Conservation (phyloP, 2,329 filamentous ascomycete genomes). For the Alternaria consortialis region DNA sequence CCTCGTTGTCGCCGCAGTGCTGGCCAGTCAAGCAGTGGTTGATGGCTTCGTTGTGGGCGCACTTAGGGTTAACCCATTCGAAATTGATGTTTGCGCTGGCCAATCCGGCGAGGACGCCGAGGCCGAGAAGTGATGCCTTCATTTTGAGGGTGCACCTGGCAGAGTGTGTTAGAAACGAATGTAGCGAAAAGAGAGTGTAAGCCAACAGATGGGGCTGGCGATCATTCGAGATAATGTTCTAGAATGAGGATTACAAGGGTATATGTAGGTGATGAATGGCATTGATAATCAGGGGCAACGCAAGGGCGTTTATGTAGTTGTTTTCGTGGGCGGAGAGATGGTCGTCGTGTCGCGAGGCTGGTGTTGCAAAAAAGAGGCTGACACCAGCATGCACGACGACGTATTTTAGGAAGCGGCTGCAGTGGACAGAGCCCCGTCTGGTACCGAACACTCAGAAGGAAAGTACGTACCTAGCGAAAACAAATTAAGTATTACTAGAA, state of each 20-base stretch:
- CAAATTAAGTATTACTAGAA: slow-evolving; percentile 18
- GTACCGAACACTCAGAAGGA: slow-evolving; percentile 6
- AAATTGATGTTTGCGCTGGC: slow-evolving; percentile 61
- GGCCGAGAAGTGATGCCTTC: slow-evolving; percentile 40
- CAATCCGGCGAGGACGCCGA: slow-evolving; percentile 47
- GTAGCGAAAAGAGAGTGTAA: slow-evolving; percentile 19
- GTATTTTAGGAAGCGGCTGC: slow-evolving; percentile 5
- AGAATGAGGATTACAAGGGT: not conserved
- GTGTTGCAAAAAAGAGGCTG: slow-evolving; percentile 12
- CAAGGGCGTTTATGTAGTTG: not conserved
- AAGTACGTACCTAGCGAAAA: slow-evolving; percentile 20
- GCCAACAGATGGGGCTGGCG: slow-evolving; percentile 6
- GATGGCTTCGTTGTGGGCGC: slow-evolving; percentile 40
- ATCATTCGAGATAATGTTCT: slow-evolving; percentile 1
- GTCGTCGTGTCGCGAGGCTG: slow-evolving; percentile 8
- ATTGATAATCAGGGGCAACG: slow-evolving; percentile 1
- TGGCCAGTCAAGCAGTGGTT: slow-evolving; percentile 51
- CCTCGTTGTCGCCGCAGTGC: slow-evolving; percentile 45
- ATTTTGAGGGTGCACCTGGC: slow-evolving; percentile 32
- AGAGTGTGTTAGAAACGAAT: not conserved
- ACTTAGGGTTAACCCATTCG: slow-evolving; percentile 56
- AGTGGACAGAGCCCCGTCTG: not conserved
- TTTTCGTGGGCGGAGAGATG: slow-evolving; percentile 12
- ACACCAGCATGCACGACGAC: slow-evolving; percentile 6
- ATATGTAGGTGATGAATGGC: not conserved